A percentile compares a stretch with the other conserved stretches of the same genome.
Evolutionary conservation across 2,329 filamentous ascomycete genomes (phyloP).

Genomic region (Diplodia seriata): DNA sequence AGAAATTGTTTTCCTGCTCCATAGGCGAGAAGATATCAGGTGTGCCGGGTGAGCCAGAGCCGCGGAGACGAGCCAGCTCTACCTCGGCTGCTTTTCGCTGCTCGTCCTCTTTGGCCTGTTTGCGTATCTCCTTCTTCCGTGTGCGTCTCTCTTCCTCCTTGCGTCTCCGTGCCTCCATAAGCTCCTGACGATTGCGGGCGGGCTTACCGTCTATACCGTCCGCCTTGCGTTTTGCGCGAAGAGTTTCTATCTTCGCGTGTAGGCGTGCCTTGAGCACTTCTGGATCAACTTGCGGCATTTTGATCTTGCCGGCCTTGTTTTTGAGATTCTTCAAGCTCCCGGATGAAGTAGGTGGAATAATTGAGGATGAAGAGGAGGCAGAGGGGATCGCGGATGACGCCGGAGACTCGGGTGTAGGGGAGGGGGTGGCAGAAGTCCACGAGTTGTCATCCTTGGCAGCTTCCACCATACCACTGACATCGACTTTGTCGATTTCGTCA

Average conservation of each 20-base stretch:
- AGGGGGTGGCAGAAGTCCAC: slow-evolving; percentile 44
- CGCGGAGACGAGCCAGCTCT: slow-evolving; percentile 62
- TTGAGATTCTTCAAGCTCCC: slow-evolving; percentile 40
- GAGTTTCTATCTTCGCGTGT: slow-evolving; percentile 80
- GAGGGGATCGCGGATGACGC: slow-evolving; percentile 51
- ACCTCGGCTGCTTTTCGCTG: slow-evolving; percentile 66
- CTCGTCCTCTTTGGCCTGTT: slow-evolving; percentile 80
- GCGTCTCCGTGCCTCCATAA: slow-evolving; percentile 85
- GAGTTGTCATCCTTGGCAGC: slow-evolving; percentile 39
- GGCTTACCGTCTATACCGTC: slow-evolving; percentile 82
- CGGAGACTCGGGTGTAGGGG: slow-evolving; percentile 48
- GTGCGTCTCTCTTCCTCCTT: slow-evolving; percentile 87
- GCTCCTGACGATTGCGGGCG: slow-evolving; percentile 84
- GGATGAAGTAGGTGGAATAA: slow-evolving; percentile 45
- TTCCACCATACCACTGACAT: slow-evolving; percentile 48
- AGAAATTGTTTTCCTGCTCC: slow-evolving; percentile 71
- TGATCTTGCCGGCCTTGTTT: slow-evolving; percentile 41
- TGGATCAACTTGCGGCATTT: slow-evolving; percentile 67
- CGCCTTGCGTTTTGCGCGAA: slow-evolving; percentile 86
- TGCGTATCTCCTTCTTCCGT: slow-evolving; percentile 85
- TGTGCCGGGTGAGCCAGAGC: slow-evolving; percentile 62
- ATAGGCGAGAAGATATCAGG: slow-evolving; percentile 56
- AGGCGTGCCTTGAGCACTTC: slow-evolving; percentile 79
- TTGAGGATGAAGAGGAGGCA: slow-evolving; percentile 57
- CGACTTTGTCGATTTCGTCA: slow-evolving; percentile 44